Conservation (phyloP, 306 rosid genomes). For the Arachis hypogaea region DNA sequence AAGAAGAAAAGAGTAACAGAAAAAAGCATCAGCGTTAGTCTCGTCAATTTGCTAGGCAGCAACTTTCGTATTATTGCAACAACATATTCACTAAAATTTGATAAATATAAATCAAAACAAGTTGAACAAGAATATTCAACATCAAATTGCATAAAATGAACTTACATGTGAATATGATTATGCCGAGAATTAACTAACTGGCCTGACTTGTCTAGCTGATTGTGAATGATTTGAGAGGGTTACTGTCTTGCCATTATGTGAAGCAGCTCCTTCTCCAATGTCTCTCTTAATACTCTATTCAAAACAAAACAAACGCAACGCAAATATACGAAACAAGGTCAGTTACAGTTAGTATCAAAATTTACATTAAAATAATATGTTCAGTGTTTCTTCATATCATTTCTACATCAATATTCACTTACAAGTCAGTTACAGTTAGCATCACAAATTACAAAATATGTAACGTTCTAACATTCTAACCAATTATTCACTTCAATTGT, state of each 20-base stretch:
- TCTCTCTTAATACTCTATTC: conserved; percentile 19
- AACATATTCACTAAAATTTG: neutral
- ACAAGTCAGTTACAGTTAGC: too few relatives aligned
- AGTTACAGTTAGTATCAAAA: too few relatives aligned
- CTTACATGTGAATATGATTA: conserved; percentile 34
- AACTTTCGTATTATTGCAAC: neutral
- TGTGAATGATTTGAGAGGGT: neutral
- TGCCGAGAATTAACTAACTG: neutral
- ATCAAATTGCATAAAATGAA: neutral
- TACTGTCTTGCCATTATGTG: neutral
- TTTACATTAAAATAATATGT: neutral
- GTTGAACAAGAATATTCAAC: neutral
- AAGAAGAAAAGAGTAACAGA: neutral
- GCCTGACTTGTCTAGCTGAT: neutral
- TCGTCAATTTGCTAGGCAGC: neutral
- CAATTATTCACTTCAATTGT: neutral
- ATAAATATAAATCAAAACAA: neutral
- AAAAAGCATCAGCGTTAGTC: neutral
- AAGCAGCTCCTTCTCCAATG: neutral
- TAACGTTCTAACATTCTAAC: too few relatives aligned
- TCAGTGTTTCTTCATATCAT: neutral
- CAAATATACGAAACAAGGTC: neutral
- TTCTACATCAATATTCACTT: neutral
- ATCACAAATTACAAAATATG: too few relatives aligned
- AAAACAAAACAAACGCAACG: conserved; percentile 1